phyloP scores from a whole-genome alignment of 306 rosid species.

The Lathyrus sativus region DNA sequence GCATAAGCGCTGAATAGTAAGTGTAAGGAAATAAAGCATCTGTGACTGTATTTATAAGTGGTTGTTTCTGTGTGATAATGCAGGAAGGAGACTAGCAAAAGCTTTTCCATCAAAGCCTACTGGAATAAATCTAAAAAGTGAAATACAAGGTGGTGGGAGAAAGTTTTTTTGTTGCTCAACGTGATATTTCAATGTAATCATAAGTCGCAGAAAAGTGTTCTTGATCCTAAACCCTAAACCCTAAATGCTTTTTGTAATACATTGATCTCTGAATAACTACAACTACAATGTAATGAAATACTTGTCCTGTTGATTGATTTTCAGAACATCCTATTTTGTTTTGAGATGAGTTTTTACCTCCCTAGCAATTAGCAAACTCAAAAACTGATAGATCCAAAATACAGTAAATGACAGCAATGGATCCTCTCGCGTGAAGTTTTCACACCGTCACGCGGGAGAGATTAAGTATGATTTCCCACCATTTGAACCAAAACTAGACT shows the following conservation, averaged over 20 bases:
- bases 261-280: slow-evolving; percentile 11
- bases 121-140: slow-evolving; percentile 54
- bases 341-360: neutral
- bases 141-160: slow-evolving; percentile 46
- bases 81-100: slow-evolving; percentile 70
- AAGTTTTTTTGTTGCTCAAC: slow-evolving; percentile 57
- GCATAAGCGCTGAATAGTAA: neutral
- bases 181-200: slow-evolving; percentile 39
- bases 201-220: slow-evolving; percentile 21
- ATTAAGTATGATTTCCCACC: neutral
- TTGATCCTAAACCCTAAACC: neutral
- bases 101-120: slow-evolving; percentile 52
- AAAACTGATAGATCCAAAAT: neutral
- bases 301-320: neutral
- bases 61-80: slow-evolving; percentile 36
- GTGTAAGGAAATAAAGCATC: slow-evolving; percentile 18
- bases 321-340: neutral
- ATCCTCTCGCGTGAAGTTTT: neutral
- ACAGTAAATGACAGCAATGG: neutral
- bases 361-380: neutral
- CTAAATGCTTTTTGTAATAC: slow-evolving; percentile 10
- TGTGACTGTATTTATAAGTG: slow-evolving; percentile 11
- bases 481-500: neutral
- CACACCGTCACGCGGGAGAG: too few relatives aligned
- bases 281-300: slow-evolving; percentile 16